These are phyloP conservation scores for Entelexis sorbosivorans DNA, from an alignment of 1,139 yeast species.

Conservation along the genomic window DNA sequence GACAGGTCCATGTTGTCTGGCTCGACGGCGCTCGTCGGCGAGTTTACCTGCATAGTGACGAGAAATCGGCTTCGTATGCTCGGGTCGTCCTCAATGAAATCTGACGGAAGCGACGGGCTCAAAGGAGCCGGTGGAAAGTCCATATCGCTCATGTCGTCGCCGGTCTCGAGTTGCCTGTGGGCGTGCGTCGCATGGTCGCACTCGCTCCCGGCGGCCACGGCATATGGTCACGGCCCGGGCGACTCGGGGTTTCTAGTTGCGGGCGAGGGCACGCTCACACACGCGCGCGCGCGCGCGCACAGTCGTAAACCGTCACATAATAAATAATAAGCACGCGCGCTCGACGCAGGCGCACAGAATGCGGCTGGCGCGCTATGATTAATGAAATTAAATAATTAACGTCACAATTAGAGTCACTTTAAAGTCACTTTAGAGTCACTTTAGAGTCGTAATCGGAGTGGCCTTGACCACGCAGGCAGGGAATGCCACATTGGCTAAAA, in stretches of 20 bases:
- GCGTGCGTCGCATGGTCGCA: slow-evolving; percentile 1
- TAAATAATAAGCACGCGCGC: too few relatives aligned
- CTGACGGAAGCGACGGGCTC: slow-evolving; percentile 21
- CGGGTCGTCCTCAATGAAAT: slow-evolving; percentile 10
- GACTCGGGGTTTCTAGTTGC: not conserved
- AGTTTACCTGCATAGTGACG: slow-evolving; percentile 3
- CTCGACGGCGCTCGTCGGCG: not conserved
- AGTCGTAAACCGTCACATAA: too few relatives aligned
- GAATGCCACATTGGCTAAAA: not conserved
- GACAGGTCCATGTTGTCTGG: not conserved
- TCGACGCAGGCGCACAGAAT: too few relatives aligned
- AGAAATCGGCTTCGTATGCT: not conserved
- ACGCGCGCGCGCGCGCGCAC: not conserved
- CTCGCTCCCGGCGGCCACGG: not conserved
- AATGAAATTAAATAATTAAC: too few relatives aligned
- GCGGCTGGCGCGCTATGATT: too few relatives aligned
- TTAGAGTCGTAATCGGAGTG: too few relatives aligned
- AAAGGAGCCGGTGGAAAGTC: slow-evolving; percentile 21
- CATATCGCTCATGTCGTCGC: slow-evolving; percentile 4
- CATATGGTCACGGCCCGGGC: not conserved
- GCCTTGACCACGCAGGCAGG: too few relatives aligned
- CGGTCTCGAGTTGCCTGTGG: not conserved
- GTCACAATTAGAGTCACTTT: too few relatives aligned
- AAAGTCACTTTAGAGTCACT: too few relatives aligned
- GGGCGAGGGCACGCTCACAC: slow-evolving; percentile 1